phyloP scores from a whole-genome alignment of 2,329 filamentous ascomycete genomes.

The Capronia americana region DNA sequence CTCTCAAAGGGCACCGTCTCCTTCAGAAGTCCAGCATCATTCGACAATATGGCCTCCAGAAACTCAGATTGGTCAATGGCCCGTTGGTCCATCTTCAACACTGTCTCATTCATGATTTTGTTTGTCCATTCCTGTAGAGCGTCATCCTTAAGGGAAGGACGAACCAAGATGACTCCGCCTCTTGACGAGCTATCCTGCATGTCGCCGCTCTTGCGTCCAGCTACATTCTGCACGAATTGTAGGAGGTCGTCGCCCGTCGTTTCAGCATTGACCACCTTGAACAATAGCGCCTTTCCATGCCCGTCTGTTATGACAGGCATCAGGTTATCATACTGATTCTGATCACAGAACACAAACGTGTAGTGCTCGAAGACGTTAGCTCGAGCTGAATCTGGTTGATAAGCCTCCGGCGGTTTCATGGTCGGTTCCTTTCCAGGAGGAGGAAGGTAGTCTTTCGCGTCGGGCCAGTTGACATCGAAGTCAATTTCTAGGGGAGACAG shows the following conservation, averaged over 20 bases:
- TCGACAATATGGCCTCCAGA: conserved; percentile 83
- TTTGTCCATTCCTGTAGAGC: conserved; percentile 70
- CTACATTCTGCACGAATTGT: conserved; percentile 74
- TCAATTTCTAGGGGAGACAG: conserved; percentile 73
- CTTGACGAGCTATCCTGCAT: conserved; percentile 68
- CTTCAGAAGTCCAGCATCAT: conserved; percentile 75
- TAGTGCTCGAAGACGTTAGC: conserved; percentile 81
- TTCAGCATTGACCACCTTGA: conserved; percentile 64
- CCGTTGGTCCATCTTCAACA: conserved; percentile 76
- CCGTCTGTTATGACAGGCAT: conserved; percentile 77
- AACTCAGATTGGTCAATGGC: conserved; percentile 91
- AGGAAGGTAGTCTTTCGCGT: conserved; percentile 73
- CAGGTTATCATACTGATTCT: conserved; percentile 76
- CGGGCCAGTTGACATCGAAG: conserved; percentile 80
- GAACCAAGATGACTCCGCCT: conserved; percentile 76
- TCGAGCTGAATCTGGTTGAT: conserved; percentile 71
- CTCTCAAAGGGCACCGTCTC: conserved; percentile 66
- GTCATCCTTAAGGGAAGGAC: conserved; percentile 66
- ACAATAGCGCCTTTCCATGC: conserved; percentile 79
- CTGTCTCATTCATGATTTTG: conserved; percentile 71
- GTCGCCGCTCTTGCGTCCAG: conserved; percentile 73
- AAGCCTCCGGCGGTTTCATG: conserved; percentile 69
- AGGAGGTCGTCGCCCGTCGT: conserved; percentile 79
- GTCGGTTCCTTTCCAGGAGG: conserved; percentile 77
- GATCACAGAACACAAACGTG: conserved; percentile 85